phyloP scores from a whole-genome alignment of 345 rosid species.

The Hevea brasiliensis region DNA sequence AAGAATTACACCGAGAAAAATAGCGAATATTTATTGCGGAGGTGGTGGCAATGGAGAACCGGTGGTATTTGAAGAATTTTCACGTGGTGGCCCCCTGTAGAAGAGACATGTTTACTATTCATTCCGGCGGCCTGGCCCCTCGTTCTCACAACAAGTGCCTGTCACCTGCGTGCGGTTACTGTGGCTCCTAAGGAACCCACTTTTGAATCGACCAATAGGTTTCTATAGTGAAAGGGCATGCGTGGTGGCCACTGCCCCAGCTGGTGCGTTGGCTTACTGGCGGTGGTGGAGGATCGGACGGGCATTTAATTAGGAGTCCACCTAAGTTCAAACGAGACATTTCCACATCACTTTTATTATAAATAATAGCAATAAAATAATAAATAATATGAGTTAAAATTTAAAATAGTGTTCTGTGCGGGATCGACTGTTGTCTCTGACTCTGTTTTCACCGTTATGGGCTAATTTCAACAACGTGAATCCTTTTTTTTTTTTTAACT shows the following conservation, averaged over 20 bases:
- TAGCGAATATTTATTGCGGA: neutral
- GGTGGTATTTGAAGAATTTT: neutral
- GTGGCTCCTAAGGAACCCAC: neutral
- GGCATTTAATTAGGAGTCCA: neutral
- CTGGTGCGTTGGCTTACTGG: neutral
- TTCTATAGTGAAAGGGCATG: neutral
- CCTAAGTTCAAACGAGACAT: neutral
- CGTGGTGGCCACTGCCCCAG: neutral
- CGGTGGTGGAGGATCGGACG: neutral
- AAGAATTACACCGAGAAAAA: too few species aligned
- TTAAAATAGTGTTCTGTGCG: too few species aligned
- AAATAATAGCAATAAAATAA: too few species aligned
- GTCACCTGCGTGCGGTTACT: neutral
- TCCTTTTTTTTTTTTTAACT: too few species aligned
- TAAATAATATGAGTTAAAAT: too few species aligned
- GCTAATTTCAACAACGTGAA: too few species aligned
- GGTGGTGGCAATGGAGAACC: neutral
- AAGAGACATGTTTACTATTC: constrained; percentile 23
- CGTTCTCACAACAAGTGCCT: neutral
- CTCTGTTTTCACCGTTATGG: too few species aligned
- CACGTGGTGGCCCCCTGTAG: constrained; percentile 27
- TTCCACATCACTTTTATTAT: neutral
- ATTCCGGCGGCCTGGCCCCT: constrained; percentile 34
- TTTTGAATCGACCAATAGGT: neutral
- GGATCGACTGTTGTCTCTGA: too few species aligned